Base-by-base conservation (phyloP, 768 basidiomycete species). In the Pisolithus albus region DNA sequence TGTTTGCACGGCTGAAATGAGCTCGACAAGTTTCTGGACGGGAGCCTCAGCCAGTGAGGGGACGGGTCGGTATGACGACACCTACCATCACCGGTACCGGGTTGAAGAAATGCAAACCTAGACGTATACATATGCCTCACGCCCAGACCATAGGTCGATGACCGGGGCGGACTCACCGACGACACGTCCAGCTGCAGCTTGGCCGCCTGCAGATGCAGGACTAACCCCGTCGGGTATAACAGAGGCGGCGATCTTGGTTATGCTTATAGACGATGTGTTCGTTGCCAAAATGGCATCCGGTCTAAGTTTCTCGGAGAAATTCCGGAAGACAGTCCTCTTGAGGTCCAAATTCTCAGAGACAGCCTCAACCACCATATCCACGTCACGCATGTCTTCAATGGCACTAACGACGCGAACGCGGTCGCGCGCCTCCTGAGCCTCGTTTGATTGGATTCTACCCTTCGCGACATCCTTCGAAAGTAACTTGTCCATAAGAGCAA, bases 21-120 rank as follows among this genome's bases (percentile, higher is more conserved):
- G 72, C 65, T 98, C 94, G n/a, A 96, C 92, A 6, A 96, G 73
- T 85, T 88, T 89, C 92, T 88, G 56, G 49, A 23, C 24, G 13
- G 13, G 4, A 23, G 16, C 10, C 32, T n/a, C 8, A 8, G 5
- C 13, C 13, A 11, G 13, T 7, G 6, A 13, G 39, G 10, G 28
- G 7, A 26, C 32, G 9, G 15, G 38, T 52, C 32, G 52, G 56
- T 38, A 10, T 42, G 23, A 42, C 6, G 16, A 23, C 11, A 44
- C 79, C 47, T 62, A 90, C 89, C 93, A 96, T 96, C 30, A 95
- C 88, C 3, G 94, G 94, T 4, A 96, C 94, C 4, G 94, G 94
- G 62, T 97, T 95, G 74, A 96, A 95, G 75, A 93, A 96, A 65
- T 95, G 92, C 39, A 95, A 72, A 11, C 85, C 90, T 92, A 48